Evolutionary conservation across 306 rosid species (phyloP).

Genomic region (Rosa lucieae): DNA sequence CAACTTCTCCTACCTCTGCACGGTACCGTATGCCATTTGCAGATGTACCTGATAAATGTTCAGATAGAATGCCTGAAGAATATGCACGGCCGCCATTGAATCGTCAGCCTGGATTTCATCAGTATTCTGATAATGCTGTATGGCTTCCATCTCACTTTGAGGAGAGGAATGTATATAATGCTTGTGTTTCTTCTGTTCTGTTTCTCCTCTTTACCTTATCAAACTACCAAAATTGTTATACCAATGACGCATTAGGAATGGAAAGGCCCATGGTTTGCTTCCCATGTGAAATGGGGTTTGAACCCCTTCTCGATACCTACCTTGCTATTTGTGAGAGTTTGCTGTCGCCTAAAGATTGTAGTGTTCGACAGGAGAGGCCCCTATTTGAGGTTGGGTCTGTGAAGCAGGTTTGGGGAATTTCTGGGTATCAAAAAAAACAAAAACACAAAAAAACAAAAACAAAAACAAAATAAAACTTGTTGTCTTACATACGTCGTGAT

Average conservation of each 20-base stretch:
- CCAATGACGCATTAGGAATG: background rate
- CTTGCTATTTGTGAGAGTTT: background rate
- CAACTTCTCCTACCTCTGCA: slow-evolving; percentile 79
- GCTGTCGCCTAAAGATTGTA: background rate
- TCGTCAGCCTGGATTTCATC: slow-evolving; percentile 57
- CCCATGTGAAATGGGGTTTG: background rate
- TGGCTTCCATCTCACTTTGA: slow-evolving; percentile 42
- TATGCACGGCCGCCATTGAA: slow-evolving; percentile 58
- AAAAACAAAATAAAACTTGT: background rate
- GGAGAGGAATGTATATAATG: background rate
- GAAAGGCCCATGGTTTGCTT: background rate
- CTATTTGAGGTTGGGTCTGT: background rate
- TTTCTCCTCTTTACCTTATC: background rate
- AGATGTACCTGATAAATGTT: slow-evolving; percentile 60
- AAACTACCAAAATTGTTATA: background rate
- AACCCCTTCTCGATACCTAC: background rate
- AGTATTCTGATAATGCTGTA: slow-evolving; percentile 67
- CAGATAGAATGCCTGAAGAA: slow-evolving; percentile 80
- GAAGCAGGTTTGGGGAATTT: background rate
- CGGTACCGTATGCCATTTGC: slow-evolving; percentile 62
- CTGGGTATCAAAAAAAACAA: background rate
- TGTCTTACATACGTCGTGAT: background rate
- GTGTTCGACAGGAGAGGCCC: background rate
- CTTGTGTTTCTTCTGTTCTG: background rate
- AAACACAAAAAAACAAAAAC: too few species aligned